Base-by-base conservation (phyloP, 495 filamentous ascomycete species). In the Aspergillus egyptiacus region DNA sequence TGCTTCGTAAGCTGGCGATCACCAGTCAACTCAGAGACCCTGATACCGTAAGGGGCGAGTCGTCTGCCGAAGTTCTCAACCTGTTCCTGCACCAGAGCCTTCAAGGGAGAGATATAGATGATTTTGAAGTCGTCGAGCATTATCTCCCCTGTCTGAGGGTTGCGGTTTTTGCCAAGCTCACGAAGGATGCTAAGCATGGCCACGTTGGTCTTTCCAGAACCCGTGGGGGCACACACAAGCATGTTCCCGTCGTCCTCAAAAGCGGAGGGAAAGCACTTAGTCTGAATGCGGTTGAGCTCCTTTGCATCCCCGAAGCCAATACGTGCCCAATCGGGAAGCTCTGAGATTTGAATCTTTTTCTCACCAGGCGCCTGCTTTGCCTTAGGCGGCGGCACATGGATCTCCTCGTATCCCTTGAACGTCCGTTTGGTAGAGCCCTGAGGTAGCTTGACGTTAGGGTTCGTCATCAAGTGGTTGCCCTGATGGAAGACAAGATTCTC, bases 1-100 rank as follows among this genome's bases (percentile, higher is more conserved):
- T 95, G 90, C 65, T 99, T 99, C 28, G 93, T 97, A 65, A 99
- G 89, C 61, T 97, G 94, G 18, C 93, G 86, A 68, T 99, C 93
- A 65, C 93, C 93, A 50, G 93, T 97, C 49, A 99, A 73, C 63
- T 99, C 93, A 6, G 91, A 80, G 4, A 97, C 93, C 57, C 78
- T 84, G 65, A 99, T 88, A 24, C 93, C 93, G 51, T 91, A 96
- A 3, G 89, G 83, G 60, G 88, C 87, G 11, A 99, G 75, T 15
- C 93, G 80, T 54, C 86, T 88, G 41, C 94, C 93, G 56, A 99
- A 95, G 57, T 96, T 97, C 8, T 90, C 93, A 50, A 96, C 91
- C 62, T 96, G 91, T 59, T 99, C 93, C 60, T 95, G 89, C 1
- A 97, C 93, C 25, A 99, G 65, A 27, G 93, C 93, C 57, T 99